Conservation (phyloP, 2,329 filamentous ascomycete species). For the Verticillium alfalfae region DNA sequence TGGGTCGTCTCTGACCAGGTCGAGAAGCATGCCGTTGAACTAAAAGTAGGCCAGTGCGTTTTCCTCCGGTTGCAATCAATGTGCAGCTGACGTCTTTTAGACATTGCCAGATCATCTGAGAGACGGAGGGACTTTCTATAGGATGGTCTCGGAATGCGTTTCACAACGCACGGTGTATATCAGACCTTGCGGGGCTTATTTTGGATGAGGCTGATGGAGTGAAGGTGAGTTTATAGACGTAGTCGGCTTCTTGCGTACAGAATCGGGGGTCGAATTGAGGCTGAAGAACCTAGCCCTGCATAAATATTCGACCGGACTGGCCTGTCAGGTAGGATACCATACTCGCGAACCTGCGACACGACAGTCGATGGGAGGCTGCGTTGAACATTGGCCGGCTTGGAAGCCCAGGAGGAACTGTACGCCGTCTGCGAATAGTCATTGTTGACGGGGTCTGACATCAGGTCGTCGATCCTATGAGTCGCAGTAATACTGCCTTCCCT, state of each 20-base stretch:
- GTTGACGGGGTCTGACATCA: too few relatives aligned
- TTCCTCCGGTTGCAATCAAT: background rate
- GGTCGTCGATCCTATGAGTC: too few relatives aligned
- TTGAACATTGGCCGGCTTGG: too few relatives aligned
- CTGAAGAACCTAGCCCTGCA: background rate
- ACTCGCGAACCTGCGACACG: background rate
- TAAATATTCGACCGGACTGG: background rate
- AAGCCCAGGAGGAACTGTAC: too few relatives aligned
- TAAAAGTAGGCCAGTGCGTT: conserved; percentile 26
- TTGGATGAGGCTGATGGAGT: background rate
- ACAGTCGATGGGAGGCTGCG: background rate
- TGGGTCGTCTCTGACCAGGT: conserved; percentile 22
- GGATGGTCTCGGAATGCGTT: conserved; percentile 12
- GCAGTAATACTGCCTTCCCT: too few relatives aligned
- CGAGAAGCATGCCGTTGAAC: conserved; percentile 23
- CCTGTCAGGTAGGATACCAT: background rate
- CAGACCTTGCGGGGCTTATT: conserved; percentile 17
- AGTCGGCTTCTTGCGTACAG: background rate
- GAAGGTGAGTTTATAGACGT: background rate
- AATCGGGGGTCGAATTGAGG: background rate
- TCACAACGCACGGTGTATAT: conserved; percentile 23
- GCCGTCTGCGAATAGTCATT: too few relatives aligned
- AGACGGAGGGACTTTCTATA: background rate
- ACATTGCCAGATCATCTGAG: background rate
- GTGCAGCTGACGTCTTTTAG: background rate